Conservation (phyloP, 2,329 filamentous ascomycete species). For the Cladobotryum mycophilum region DNA sequence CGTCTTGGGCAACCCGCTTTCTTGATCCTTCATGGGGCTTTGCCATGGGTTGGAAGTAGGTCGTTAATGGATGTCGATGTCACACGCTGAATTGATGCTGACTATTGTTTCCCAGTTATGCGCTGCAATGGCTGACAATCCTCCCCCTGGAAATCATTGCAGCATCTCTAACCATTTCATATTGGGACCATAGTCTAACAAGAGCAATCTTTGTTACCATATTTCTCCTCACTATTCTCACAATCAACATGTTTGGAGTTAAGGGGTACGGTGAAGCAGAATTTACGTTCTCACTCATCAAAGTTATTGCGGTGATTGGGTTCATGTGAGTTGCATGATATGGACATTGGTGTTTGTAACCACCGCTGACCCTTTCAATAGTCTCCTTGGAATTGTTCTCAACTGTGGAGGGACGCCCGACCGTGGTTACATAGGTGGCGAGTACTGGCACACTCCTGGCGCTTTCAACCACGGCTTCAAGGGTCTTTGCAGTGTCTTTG, state of each 20-base stretch:
- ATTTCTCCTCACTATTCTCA: slow-evolving; percentile 69
- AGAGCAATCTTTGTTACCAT: slow-evolving; percentile 75
- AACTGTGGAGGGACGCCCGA: slow-evolving; percentile 72
- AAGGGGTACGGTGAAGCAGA: slow-evolving; percentile 87
- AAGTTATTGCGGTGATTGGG: slow-evolving; percentile 77
- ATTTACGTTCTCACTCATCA: slow-evolving; percentile 80
- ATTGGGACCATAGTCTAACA: slow-evolving; percentile 62
- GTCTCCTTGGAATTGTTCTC: slow-evolving; percentile 76
- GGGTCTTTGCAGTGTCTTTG: slow-evolving; percentile 70
- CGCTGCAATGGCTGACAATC: slow-evolving; percentile 79
- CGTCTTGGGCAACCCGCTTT: slow-evolving; percentile 85
- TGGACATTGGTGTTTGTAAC: too few relatives aligned
- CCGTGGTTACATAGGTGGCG: slow-evolving; percentile 71
- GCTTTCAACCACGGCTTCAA: slow-evolving; percentile 79
- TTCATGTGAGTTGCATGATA: slow-evolving; percentile 60
- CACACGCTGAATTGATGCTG: background rate
- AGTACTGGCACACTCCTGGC: slow-evolving; percentile 70
- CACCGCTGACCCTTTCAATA: slow-evolving; percentile 24
- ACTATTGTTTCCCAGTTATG: slow-evolving; percentile 51
- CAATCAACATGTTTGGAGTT: slow-evolving; percentile 83
- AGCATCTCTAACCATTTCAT: slow-evolving; percentile 75
- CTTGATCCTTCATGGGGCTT: slow-evolving; percentile 92
- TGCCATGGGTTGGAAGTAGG: slow-evolving; percentile 88
- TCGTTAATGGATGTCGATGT: slow-evolving; percentile 13
- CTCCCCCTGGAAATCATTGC: slow-evolving; percentile 83